phyloP scores from a whole-genome alignment of 768 basidiomycete genomes.

The Podaxis sp. region DNA sequence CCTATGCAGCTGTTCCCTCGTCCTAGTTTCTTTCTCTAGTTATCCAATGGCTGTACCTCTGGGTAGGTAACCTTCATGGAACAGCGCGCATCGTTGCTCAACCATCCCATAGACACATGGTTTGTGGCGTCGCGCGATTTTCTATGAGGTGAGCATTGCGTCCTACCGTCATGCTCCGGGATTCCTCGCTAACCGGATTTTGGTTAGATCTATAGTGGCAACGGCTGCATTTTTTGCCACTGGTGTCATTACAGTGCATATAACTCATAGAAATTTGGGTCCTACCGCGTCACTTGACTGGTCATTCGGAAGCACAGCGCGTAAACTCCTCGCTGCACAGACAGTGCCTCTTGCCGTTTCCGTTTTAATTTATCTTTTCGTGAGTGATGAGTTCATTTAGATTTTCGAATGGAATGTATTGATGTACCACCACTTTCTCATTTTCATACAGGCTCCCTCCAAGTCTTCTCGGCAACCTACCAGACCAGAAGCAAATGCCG shows the following conservation, averaged over 20 bases:
- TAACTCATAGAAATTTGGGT: conserved; percentile 37
- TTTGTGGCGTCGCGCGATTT: conserved; percentile 56
- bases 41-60: conserved; percentile 66
- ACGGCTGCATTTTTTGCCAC: conserved; percentile 53
- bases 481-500: conserved; percentile 10
- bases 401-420: neutral
- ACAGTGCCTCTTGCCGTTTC: conserved; percentile 36
- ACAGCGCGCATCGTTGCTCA: neutral
- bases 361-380: conserved; percentile 24
- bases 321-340: conserved; percentile 39
- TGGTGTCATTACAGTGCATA: conserved; percentile 43
- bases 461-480: conserved; percentile 7
- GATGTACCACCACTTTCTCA: neutral
- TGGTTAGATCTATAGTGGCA: conserved; percentile 50
- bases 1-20: neutral
- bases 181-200: conserved; percentile 5
- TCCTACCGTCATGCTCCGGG: conserved; percentile 8
- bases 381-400: conserved; percentile 13
- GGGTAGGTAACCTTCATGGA: conserved; percentile 37
- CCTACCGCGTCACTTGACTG: conserved; percentile 34
- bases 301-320: conserved; percentile 38
- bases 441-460: neutral
- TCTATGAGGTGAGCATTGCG: conserved; percentile 45
- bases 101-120: conserved; percentile 52
- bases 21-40: conserved; percentile 29